A percentile compares a stretch with the other conserved stretches of the same genome.
These are phyloP conservation scores for Amborella trichopoda DNA, from an alignment of 164 flowering plant genomes.

Conservation along the genomic window DNA sequence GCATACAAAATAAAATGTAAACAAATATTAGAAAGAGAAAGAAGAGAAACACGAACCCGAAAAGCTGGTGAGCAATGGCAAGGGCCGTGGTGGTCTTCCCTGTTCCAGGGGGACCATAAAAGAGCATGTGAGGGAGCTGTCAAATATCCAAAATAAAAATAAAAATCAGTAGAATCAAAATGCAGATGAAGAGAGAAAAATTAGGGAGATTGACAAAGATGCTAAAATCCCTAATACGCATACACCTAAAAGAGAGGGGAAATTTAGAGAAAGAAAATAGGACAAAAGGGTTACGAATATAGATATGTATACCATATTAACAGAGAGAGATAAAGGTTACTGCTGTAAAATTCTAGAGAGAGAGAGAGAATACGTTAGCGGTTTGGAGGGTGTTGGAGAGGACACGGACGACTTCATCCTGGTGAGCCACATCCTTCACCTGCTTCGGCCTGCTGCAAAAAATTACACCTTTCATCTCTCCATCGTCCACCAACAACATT, in stretches of 20 bases:
- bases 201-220: background rate
- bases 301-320: no score
- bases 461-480: no score
- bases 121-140: conserved; percentile 97
- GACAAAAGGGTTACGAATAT: background rate
- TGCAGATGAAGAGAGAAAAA: background rate
- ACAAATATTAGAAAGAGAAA: background rate
- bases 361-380: conserved; percentile 29
- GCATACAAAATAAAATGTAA: no score
- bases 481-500: background rate
- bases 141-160: conserved; percentile 2
- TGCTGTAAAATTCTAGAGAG: background rate
- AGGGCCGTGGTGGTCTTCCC: conserved; percentile 97
- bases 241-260: no score
- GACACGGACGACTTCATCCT: conserved; percentile 92
- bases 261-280: no score
- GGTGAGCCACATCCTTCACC: conserved; percentile 96
- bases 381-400: conserved; percentile 93
- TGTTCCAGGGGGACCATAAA: conserved; percentile 98
- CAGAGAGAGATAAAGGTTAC: no score
- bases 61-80: conserved; percentile 86
- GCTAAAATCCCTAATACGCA: no score
- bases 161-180: no score
- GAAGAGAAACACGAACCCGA: conserved; percentile 31
- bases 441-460: conserved; percentile 72